phyloP scores from a whole-genome alignment of 2,329 filamentous ascomycete species.

The Botrytis sinoallii region DNA sequence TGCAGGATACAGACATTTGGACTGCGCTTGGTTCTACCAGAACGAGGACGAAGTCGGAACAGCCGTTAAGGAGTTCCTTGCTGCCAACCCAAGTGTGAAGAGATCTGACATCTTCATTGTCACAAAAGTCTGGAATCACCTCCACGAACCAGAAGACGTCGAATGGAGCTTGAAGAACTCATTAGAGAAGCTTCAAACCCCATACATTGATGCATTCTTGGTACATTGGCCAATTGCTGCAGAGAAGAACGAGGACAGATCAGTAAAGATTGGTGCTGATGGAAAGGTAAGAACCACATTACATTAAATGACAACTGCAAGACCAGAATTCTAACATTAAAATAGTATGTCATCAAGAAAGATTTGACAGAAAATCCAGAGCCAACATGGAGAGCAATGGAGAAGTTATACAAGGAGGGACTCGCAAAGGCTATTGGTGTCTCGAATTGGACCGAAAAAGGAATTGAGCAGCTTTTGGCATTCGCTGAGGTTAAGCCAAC shows the following conservation, averaged over 20 bases:
- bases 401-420: constrained; percentile 58
- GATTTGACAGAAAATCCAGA: constrained; percentile 63
- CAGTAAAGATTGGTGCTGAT: constrained; percentile 48
- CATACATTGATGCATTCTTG: constrained; percentile 77
- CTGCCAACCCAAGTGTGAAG: constrained; percentile 57
- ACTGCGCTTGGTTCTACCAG: constrained; percentile 72
- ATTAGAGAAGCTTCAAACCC: constrained; percentile 67
- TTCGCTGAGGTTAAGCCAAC: constrained; percentile 48
- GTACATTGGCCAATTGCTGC: constrained; percentile 78
- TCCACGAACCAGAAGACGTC: constrained; percentile 53
- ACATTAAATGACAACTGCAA: not conserved
- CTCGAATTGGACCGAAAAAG: constrained; percentile 55
- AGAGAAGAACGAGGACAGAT: constrained; percentile 73
- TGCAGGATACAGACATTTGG: constrained; percentile 63
- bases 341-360: constrained; percentile 59
- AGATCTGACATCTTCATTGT: constrained; percentile 33
- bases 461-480: constrained; percentile 51
- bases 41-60: constrained; percentile 84
- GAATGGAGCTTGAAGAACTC: constrained; percentile 70
- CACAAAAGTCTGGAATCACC: constrained; percentile 53
- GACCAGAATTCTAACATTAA: constrained; percentile 19
- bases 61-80: constrained; percentile 70
- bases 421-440: constrained; percentile 59
- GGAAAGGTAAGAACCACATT: constrained; percentile 43
- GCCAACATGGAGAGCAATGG: constrained; percentile 72